phyloP scores from a whole-genome alignment of 768 basidiomycete genomes.

The Amanita muscaria region DNA sequence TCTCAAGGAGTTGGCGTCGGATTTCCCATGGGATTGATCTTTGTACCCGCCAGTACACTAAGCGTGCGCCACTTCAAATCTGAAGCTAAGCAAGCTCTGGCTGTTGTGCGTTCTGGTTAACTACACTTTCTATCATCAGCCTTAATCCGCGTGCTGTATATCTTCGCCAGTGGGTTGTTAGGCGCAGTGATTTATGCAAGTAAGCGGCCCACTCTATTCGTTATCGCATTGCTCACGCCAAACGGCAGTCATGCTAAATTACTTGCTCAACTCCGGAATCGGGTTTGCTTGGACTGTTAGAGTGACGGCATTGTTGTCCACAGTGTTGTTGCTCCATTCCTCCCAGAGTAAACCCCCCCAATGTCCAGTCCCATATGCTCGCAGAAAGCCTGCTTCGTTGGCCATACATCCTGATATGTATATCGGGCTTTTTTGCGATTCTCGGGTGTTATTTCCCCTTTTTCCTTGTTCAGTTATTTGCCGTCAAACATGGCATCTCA shows the following conservation, averaged over 20 bases:
- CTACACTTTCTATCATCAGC: conserved; percentile 29
- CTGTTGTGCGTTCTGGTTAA: conserved; percentile 29
- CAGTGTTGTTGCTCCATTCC: conserved; percentile 5
- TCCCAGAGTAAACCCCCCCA: not conserved
- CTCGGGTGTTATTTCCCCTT: conserved; percentile 8
- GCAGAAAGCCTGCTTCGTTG: conserved; percentile 3
- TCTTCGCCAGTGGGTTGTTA: conserved; percentile 17
- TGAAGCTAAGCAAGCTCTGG: conserved; percentile 30
- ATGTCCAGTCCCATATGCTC: not conserved
- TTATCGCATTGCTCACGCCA: not conserved
- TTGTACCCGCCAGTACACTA: conserved; percentile 35
- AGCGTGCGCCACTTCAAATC: conserved; percentile 38
- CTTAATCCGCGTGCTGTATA: conserved; percentile 14
- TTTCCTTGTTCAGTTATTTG: conserved; percentile 8
- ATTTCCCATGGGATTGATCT: conserved; percentile 33
- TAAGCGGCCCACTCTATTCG: not conserved
- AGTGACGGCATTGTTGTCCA: conserved; percentile 1
- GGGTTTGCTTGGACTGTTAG: conserved; percentile 44
- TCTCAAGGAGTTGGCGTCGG: conserved; percentile 42
- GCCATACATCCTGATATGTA: conserved; percentile 7
- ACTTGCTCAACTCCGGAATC: conserved; percentile 27
- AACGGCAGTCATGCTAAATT: conserved; percentile 38
- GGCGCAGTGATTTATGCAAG: conserved; percentile 34
- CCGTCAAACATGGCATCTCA: conserved; percentile 5
- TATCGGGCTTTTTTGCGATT: conserved; percentile 1